Percentiles rank a stretch among this genome's conserved stretches.
Evolutionary conservation across 441 rosid species (phyloP).

Genomic region (Viola pubescens): DNA sequence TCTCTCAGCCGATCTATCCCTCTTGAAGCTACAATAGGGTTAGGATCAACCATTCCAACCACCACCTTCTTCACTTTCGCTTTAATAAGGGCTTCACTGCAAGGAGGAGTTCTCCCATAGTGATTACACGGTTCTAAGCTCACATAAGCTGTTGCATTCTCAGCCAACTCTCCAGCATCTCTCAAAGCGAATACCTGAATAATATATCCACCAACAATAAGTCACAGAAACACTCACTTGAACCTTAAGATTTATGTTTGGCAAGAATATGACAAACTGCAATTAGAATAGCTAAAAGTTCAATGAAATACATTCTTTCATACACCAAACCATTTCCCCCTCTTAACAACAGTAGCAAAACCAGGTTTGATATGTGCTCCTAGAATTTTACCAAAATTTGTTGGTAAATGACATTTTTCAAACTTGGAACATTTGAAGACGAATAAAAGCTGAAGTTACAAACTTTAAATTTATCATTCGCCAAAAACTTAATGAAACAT

Average conservation of each 20-base stretch:
- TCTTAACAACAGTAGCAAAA: too few species aligned
- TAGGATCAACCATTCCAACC: conserved; percentile 87
- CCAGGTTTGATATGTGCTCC: too few species aligned
- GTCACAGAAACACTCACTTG: neutral
- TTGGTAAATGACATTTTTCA: too few species aligned
- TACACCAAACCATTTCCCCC: too few species aligned
- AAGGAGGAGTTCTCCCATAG: conserved; percentile 85
- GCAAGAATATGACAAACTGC: too few species aligned
- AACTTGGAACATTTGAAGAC: neutral
- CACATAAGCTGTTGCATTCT: conserved; percentile 84
- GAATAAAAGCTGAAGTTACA: neutral
- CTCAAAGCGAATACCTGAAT: conserved; percentile 75
- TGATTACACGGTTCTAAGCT: conserved; percentile 93
- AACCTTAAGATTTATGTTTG: too few species aligned
- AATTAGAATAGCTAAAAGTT: too few species aligned
- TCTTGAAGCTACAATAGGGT: conserved; percentile 76
- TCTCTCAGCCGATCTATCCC: conserved; percentile 57
- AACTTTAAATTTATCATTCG: neutral
- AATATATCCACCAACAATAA: conserved; percentile 15
- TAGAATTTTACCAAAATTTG: neutral
- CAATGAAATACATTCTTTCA: too few species aligned
- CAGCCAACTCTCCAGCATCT: conserved; percentile 75
- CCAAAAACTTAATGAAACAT: neutral
- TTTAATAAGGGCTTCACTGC: conserved; percentile 70
- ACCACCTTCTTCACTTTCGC: conserved; percentile 89